Percentiles rank a stretch among this genome's conserved stretches.
phyloP scores from a whole-genome alignment of 176 grass and related monocot species.

The Chloris gayana region DNA sequence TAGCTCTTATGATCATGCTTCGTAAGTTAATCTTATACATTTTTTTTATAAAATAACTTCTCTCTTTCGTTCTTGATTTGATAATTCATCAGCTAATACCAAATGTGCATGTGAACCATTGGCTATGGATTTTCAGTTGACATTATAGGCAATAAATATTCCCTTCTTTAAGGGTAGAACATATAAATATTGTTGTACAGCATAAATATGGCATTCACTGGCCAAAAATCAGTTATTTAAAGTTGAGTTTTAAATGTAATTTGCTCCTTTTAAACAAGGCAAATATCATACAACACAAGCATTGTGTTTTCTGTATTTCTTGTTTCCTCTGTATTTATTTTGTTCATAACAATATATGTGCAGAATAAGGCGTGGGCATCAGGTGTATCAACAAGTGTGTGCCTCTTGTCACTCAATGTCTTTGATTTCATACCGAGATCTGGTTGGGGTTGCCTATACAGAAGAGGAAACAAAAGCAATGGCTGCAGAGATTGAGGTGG shows the following conservation, averaged over 20 bases:
- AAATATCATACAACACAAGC: not conserved
- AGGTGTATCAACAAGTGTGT: slow-evolving; percentile 78
- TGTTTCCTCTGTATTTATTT: not conserved
- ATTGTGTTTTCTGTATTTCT: not conserved
- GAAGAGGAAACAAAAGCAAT: slow-evolving; percentile 75
- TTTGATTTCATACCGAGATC: slow-evolving; percentile 65
- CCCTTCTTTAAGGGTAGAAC: not conserved
- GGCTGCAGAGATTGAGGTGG: slow-evolving; percentile 79
- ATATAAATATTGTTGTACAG: too few species aligned
- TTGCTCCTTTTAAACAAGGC: not conserved
- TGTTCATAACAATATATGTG: slow-evolving; percentile 5
- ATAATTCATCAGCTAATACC: not conserved
- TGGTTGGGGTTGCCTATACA: slow-evolving; percentile 74
- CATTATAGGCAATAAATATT: not conserved
- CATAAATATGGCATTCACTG: not conserved
- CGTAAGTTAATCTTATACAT: slow-evolving; percentile 43
- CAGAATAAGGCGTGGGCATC: slow-evolving; percentile 73
- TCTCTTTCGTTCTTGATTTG: not conserved
- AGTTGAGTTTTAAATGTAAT: not conserved
- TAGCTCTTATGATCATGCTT: slow-evolving; percentile 80
- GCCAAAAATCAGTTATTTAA: too few species aligned
- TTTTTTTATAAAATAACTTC: not conserved
- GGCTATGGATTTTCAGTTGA: not conserved
- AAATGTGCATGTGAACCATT: not conserved
- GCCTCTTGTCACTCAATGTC: slow-evolving; percentile 81